These are phyloP conservation scores for Aspergillus hiratsukae DNA, from an alignment of 2,329 filamentous ascomycete genomes.

Conservation along the genomic window DNA sequence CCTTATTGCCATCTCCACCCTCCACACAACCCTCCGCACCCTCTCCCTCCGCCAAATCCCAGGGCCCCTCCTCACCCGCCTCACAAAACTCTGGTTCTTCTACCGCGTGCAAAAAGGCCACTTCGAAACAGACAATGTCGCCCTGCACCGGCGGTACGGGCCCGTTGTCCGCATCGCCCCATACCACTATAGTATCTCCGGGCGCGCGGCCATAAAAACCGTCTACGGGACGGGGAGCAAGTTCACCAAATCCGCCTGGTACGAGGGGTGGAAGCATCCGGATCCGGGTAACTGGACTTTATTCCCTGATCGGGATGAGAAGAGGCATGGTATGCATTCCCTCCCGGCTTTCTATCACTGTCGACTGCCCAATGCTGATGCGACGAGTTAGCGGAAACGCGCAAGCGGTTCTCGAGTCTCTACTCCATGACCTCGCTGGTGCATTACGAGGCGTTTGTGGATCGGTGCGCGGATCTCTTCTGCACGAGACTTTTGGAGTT, in stretches of 20 bases:
- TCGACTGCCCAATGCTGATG: too few relatives aligned
- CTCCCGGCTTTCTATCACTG: constrained; percentile 14
- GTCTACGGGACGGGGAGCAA: constrained; percentile 42
- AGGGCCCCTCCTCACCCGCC: constrained; percentile 43
- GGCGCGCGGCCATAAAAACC: constrained; percentile 37
- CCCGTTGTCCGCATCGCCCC: constrained; percentile 47
- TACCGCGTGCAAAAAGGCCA: constrained; percentile 31
- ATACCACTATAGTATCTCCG: constrained; percentile 45
- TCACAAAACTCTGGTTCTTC: constrained; percentile 45
- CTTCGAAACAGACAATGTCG: constrained; percentile 39
- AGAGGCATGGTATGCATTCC: constrained; percentile 30
- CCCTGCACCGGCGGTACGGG: constrained; percentile 39
- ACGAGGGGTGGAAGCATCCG: constrained; percentile 30
- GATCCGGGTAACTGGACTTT: constrained; percentile 27
- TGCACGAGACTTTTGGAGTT: constrained; percentile 35
- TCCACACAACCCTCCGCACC: not conserved
- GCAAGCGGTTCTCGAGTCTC: constrained; percentile 40
- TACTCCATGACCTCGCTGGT: constrained; percentile 49
- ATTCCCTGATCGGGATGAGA: constrained; percentile 31
- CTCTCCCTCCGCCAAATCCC: constrained; percentile 31
- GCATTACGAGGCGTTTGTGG: constrained; percentile 47
- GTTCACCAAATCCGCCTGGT: constrained; percentile 38
- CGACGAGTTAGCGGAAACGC: constrained; percentile 14
- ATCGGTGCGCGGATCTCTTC: constrained; percentile 45
- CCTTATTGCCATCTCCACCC: too few relatives aligned